phyloP scores from a whole-genome alignment of 495 filamentous ascomycete genomes.

The Trichodelitschia bisporula region DNA sequence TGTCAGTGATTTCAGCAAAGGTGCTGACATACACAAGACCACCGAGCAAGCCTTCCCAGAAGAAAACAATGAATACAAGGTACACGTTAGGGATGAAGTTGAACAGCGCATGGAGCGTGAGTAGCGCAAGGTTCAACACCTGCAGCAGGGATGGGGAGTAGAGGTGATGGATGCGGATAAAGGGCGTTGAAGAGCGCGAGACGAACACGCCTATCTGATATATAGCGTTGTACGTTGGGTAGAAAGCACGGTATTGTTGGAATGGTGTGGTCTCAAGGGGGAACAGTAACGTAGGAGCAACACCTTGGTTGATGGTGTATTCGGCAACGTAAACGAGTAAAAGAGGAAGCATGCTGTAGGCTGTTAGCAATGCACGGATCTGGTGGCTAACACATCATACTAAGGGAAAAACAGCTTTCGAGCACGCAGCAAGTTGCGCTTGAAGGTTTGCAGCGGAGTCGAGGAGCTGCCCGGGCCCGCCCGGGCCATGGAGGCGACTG shows the following conservation, averaged over 20 bases:
- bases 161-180: conserved; percentile 53
- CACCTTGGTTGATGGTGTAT: conserved; percentile 90
- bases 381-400: conserved; percentile 17
- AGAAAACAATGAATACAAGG: conserved; percentile 57
- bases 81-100: conserved; percentile 65
- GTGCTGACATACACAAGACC: conserved; percentile 88
- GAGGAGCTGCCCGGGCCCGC: no score
- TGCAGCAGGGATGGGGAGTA: conserved; percentile 75
- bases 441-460: no score
- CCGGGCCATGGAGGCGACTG: no score
- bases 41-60: conserved; percentile 86
- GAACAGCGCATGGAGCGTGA: conserved; percentile 52
- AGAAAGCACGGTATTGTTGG: conserved; percentile 58
- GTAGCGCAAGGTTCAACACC: conserved; percentile 44
- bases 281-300: conserved; percentile 74
- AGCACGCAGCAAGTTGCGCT: conserved; percentile 25
- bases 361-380: no score
- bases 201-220: conserved; percentile 91
- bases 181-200: conserved; percentile 71
- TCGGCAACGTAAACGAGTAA: conserved; percentile 84
- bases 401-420: conserved; percentile 38
- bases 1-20: conserved; percentile 75
- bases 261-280: conserved; percentile 55
- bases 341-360: conserved; percentile 81
- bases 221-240: conserved; percentile 74